Evolutionary conservation across 2,329 filamentous ascomycete genomes (phyloP), one percentile per base, ranked within the genome.

Genomic region (Diaporthe sp.): DNA sequence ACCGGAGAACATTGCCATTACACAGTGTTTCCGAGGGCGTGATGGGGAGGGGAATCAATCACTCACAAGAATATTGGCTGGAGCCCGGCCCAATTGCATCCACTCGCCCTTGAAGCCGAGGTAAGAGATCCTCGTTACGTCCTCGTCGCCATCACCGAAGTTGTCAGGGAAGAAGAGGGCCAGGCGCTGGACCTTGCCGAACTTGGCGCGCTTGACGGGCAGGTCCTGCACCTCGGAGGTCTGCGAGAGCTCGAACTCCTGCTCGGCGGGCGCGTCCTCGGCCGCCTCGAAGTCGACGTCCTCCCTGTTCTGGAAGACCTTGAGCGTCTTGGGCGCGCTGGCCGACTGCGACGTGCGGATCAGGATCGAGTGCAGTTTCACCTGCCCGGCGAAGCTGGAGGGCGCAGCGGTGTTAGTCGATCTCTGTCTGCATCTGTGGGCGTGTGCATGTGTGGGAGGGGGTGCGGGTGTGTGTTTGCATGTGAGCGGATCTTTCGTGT

Each of bases 31-130:
- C 25, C 51, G 25, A 55, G 4, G 25, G 51, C 28, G 7, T 9
- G 53, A 34, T 17, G 25, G 53, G 25, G 53, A 10, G 9, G 12
- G 37, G 10, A 25, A 10, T n/a, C 20, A 15, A 31, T 20, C 5
- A n/a, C 65, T 70, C 49, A 70, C 65, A 76, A 98, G 81, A 80
- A 98, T 96, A 79, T 94, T 95, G 9, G 94, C 87, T 1, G 97
- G 95, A 82, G 96, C 95, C 73, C 93, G 89, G 63, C 93, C 97
- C 81, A 98, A 85, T 82, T 92, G 92, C 90, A 97, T 97, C 89
- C 95, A 98, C 85, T 98, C 95, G 34, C 97, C 97, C 85, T 95
- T 96, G 87, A 99, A 98, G 1, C 94, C 97, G 74, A 98, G 78
- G 85, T 98, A 99, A 77, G 89, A 92, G 2, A 98, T 83, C 67